Conservation (phyloP, 352 stramenopile genomes). For the Phytophthora vignae region DNA sequence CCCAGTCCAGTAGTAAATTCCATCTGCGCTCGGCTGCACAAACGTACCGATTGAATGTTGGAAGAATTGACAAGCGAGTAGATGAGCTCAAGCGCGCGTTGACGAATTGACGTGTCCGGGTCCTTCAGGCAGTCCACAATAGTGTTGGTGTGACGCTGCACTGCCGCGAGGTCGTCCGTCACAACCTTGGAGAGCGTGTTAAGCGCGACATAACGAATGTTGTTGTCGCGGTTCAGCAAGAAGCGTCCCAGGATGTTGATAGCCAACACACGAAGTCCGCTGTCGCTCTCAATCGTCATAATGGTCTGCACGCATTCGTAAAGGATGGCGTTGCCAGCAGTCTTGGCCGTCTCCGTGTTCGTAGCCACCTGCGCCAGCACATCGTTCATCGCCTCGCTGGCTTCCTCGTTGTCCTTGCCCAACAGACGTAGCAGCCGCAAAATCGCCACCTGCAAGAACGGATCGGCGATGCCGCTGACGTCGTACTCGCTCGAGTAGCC, state of each 20-base stretch:
- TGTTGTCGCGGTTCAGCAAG: conserved; percentile 99
- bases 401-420: conserved; percentile 95
- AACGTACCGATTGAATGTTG: conserved; percentile 94
- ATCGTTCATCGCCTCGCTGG: conserved; percentile 96
- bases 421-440: conserved; percentile 95
- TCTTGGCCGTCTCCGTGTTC: conserved; percentile 99
- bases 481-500: conserved; percentile 99
- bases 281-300: conserved; percentile 98
- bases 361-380: conserved; percentile 99
- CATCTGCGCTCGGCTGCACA: neutral
- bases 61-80: conserved; percentile 98
- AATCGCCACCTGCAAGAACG: conserved; percentile 96
- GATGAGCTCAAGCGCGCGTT: conserved; percentile 98
- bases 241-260: conserved; percentile 99
- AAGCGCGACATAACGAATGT: conserved; percentile 99
- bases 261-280: conserved; percentile 95
- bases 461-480: conserved; percentile 98
- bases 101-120: conserved; percentile 98
- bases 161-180: conserved; percentile 90
- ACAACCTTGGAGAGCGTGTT: conserved; percentile 96
- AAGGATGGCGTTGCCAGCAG: conserved; percentile 98
- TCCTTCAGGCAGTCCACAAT: conserved; percentile 97
- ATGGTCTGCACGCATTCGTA: conserved; percentile 99
- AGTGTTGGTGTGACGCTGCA: conserved; percentile 98
- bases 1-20: neutral